Conservation (phyloP, 2,329 filamentous ascomycete species). For the Erysiphe pulchra region DNA sequence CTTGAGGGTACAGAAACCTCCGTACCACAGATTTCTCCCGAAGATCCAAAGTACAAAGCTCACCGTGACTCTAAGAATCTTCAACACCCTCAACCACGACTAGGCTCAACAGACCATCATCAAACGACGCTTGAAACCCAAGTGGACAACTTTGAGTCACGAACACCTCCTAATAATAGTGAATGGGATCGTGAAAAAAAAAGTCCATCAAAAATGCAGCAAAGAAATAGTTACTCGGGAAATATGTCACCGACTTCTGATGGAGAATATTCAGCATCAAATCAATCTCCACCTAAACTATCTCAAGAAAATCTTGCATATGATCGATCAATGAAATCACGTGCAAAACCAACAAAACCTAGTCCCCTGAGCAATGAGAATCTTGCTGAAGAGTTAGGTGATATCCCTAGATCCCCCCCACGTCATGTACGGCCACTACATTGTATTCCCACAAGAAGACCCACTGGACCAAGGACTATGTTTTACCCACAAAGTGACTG, state of each 20-base stretch:
- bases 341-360: constrained; percentile 25
- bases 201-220: constrained; percentile 21
- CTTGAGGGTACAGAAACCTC: constrained; percentile 9
- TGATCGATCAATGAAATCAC: constrained; percentile 21
- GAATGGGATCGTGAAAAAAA: constrained; percentile 40
- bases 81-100: constrained; percentile 54
- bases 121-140: constrained; percentile 48
- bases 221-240: constrained; percentile 23
- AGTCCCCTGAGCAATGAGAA: constrained; percentile 31
- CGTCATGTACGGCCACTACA: constrained; percentile 7
- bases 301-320: constrained; percentile 34
- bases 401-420: constrained; percentile 8
- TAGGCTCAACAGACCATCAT: constrained; percentile 48
- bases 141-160: constrained; percentile 36
- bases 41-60: constrained; percentile 58
- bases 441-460: constrained; percentile 12
- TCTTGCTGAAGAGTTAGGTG: constrained; percentile 8
- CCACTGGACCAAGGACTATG: constrained; percentile 14
- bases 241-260: constrained; percentile 12
- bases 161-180: constrained; percentile 31
- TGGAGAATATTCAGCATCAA: constrained; percentile 8
- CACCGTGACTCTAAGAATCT: constrained; percentile 60
- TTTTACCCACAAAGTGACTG: constrained; percentile 6
- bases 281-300: constrained; percentile 27
- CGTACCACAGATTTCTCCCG: constrained; percentile 14